A percentile compares a stretch with the other conserved stretches of the same genome.
Conservation (phyloP, 441 rosid genomes). For the Brassica balearica region DNA sequence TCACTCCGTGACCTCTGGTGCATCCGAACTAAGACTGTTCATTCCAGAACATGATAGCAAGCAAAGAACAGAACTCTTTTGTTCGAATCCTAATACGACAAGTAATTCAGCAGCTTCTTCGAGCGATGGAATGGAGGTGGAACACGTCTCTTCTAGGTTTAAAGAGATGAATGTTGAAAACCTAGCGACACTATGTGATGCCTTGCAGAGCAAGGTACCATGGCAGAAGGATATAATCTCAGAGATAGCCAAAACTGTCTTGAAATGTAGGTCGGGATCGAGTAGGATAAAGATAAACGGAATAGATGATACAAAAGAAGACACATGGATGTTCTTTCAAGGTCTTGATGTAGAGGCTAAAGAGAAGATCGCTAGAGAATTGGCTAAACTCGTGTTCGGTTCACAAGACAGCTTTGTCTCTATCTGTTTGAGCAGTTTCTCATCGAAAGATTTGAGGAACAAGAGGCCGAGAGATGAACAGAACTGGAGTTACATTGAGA, state of each 20-base stretch:
- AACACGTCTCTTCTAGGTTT: constrained; percentile 49
- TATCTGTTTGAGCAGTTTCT: constrained; percentile 62
- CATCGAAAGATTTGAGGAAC: constrained; percentile 57
- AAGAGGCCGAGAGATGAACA: constrained; percentile 61
- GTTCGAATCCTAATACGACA: constrained; percentile 51
- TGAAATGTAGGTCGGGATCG: constrained; percentile 65
- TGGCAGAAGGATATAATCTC: constrained; percentile 55
- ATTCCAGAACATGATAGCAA: constrained; percentile 46
- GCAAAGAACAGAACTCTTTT: constrained; percentile 36
- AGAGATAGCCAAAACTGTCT: constrained; percentile 55
- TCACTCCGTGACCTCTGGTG: constrained; percentile 46
- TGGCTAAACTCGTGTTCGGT: constrained; percentile 62
- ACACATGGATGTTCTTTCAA: constrained; percentile 73
- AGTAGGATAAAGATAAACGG: constrained; percentile 49
- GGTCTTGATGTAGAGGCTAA: constrained; percentile 61
- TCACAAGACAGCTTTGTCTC: constrained; percentile 52
- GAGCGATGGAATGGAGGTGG: constrained; percentile 68
- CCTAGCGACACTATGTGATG: constrained; percentile 51
- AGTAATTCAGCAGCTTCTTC: constrained; percentile 54
- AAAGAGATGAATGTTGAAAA: constrained; percentile 58
- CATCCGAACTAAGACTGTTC: constrained; percentile 51
- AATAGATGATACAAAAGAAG: constrained; percentile 48
- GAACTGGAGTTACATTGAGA: constrained; percentile 55
- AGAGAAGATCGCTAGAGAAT: constrained; percentile 62
- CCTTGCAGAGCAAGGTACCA: constrained; percentile 64